Conservation (phyloP, 164 flowering plant species). For the Chimonanthus praecox region DNA sequence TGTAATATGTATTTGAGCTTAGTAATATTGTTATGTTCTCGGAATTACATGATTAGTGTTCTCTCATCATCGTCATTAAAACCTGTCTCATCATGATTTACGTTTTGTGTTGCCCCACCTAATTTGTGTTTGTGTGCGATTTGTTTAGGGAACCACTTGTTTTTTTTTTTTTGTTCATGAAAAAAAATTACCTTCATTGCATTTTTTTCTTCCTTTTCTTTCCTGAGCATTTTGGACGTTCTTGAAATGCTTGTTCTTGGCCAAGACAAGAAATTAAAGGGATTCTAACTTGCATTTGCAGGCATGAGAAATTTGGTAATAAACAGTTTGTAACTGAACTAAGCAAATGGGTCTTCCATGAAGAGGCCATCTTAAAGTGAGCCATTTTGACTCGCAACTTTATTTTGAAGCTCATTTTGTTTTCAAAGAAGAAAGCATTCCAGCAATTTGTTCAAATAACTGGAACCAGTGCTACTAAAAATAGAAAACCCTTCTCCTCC, state of each 20-base stretch:
- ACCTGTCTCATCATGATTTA: no score
- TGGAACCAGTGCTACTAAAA: background rate
- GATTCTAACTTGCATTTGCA: conserved; percentile 29
- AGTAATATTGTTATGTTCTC: background rate
- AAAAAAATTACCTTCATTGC: background rate
- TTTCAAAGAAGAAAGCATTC: background rate
- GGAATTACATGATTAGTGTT: no score
- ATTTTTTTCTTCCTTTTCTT: no score
- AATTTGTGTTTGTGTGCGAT: no score
- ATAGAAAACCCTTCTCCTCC: background rate
- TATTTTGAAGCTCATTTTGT: background rate
- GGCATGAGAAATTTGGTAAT: conserved; percentile 85
- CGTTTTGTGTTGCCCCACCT: no score
- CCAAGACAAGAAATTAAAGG: conserved; percentile 6
- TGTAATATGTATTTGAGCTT: background rate
- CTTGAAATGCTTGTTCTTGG: background rate
- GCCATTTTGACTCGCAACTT: background rate
- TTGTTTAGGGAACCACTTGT: no score
- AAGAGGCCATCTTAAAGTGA: conserved; percentile 97
- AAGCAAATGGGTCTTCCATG: conserved; percentile 99
- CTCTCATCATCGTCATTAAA: no score
- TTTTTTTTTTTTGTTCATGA: no score
- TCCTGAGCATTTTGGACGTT: no score
- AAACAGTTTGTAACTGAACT: conserved; percentile 88
- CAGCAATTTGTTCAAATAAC: background rate